Evolutionary conservation across 768 basidiomycete genomes (phyloP), one percentile per base, ranked within the genome.

Genomic region (Pleurotus salmoneostramineus): DNA sequence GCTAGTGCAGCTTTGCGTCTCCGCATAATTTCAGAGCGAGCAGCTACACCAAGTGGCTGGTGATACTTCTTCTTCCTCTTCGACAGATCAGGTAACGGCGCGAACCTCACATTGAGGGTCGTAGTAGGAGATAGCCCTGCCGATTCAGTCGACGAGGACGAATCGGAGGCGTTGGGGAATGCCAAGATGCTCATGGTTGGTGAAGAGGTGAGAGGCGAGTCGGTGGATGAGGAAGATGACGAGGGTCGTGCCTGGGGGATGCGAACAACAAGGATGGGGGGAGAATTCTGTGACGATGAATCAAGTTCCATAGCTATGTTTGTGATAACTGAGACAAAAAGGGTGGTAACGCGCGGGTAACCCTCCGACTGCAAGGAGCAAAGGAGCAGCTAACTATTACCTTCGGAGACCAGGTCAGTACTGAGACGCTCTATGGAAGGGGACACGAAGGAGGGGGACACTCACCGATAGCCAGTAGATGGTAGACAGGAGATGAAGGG

Each of bases 191-290:
- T 55, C 36, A 40, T 55, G 17, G 52, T 42, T 31, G 52, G 52
- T 1, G 62, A 89, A 63, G 68, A 89, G 88, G 1, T 80, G 74
- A 35, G 78, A 72, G 6, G 87, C 87, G 67, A 89, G 82, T 45
- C 75, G 71, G 69, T 87, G 84, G 63, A 82, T 75, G 75, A 89
- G 88, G 52, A 91, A 77, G 40, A 77, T 77, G 64, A 91, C 83
- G 57, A 84, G 85, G 21, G 21, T 27, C 21, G 21, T 1, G 21
- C 21, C 21, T 6, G 87, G 86, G 58, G 87, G 72, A 80, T 55
- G 5, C 40, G 52, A 31, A 55, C 52, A 17, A 55, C 52, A 12
- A 55, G 52, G 14, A 31, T 21, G 21, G 17, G 52, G 8, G 36
- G 17, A 14, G 52, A 17, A 40, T 33, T 54, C 36, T 55, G 37